These are phyloP conservation scores for Tirmania nivea DNA, from an alignment of 495 filamentous ascomycete species.

Conservation along the genomic window DNA sequence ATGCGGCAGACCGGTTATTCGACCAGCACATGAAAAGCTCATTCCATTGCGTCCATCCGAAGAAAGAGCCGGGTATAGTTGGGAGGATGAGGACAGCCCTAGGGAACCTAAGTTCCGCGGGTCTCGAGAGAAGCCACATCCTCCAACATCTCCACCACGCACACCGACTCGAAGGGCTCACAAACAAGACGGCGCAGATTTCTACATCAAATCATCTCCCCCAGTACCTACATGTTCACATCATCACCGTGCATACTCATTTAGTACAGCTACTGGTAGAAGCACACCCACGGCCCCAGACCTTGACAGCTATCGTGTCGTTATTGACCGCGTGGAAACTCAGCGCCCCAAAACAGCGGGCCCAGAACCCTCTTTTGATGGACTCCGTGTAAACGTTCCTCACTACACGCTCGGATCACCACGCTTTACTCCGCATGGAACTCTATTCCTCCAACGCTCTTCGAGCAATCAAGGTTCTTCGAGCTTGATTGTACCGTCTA, in stretches of 20 bases:
- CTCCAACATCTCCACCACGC: slow-evolving; percentile 14
- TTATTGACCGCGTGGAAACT: slow-evolving; percentile 38
- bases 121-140: slow-evolving; percentile 7
- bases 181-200: slow-evolving; percentile 5
- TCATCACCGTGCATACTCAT: slow-evolving; percentile 38
- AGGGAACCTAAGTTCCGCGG: slow-evolving; percentile 3
- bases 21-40: slow-evolving; percentile 16
- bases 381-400: slow-evolving; percentile 63
- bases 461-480: slow-evolving; percentile 49
- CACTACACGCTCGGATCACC: slow-evolving; percentile 70
- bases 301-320: slow-evolving; percentile 44
- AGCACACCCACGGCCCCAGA: slow-evolving; percentile 27
- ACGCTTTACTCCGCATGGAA: slow-evolving; percentile 57
- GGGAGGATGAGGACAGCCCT: slow-evolving; percentile 7
- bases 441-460: slow-evolving; percentile 60
- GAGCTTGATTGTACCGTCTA: slow-evolving; percentile 26
- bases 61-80: slow-evolving; percentile 9
- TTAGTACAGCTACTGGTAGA: slow-evolving; percentile 37
- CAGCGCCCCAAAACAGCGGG: slow-evolving; percentile 43
- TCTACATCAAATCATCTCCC: slow-evolving; percentile 17
- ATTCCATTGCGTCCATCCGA: slow-evolving; percentile 17
- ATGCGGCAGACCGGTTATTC: slow-evolving; percentile 13
- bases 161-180: slow-evolving; percentile 12
- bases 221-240: slow-evolving; percentile 18
- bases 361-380: slow-evolving; percentile 28